phyloP scores from a whole-genome alignment of 2,329 filamentous ascomycete species.

The Fusarium duplospermum region DNA sequence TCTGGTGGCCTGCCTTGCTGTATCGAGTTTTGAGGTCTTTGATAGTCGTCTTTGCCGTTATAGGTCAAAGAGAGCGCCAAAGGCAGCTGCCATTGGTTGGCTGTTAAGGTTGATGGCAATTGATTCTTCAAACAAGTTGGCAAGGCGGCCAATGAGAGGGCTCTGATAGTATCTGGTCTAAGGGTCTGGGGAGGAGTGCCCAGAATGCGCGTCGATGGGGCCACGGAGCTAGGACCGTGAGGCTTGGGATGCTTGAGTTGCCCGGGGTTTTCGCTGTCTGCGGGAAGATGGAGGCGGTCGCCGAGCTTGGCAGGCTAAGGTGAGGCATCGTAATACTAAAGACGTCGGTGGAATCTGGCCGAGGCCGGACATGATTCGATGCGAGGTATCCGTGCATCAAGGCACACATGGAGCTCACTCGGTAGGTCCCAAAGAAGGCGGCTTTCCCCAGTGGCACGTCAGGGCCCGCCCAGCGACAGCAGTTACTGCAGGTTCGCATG shows the following conservation, averaged over 20 bases:
- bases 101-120: slow-evolving; percentile 41
- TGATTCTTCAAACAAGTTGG: slow-evolving; percentile 45
- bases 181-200: slow-evolving; percentile 34
- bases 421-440: slow-evolving; percentile 1
- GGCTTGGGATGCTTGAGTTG: slow-evolving; percentile 8
- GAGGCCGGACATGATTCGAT: slow-evolving; percentile 18
- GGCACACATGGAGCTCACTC: not conserved
- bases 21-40: slow-evolving; percentile 16
- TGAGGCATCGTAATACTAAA: slow-evolving; percentile 9
- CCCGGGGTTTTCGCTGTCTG: slow-evolving; percentile 1
- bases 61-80: slow-evolving; percentile 10
- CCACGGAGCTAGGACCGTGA: slow-evolving; percentile 17
- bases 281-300: slow-evolving; percentile 8
- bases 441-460: slow-evolving; percentile 7
- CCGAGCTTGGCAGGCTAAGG: slow-evolving; percentile 4
- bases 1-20: slow-evolving; percentile 20
- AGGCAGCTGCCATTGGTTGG: slow-evolving; percentile 30
- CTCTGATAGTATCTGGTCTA: slow-evolving; percentile 39
- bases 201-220: slow-evolving; percentile 32
- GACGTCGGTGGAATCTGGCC: slow-evolving; percentile 10
- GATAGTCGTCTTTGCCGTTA: slow-evolving; percentile 31
- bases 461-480: slow-evolving; percentile 5
- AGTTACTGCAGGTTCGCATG: slow-evolving; percentile 25
- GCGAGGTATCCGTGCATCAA: not conserved
- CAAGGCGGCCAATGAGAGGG: slow-evolving; percentile 42